Base-by-base conservation (phyloP, 2,329 filamentous ascomycete genomes). In the Aspergillus sp. region DNA sequence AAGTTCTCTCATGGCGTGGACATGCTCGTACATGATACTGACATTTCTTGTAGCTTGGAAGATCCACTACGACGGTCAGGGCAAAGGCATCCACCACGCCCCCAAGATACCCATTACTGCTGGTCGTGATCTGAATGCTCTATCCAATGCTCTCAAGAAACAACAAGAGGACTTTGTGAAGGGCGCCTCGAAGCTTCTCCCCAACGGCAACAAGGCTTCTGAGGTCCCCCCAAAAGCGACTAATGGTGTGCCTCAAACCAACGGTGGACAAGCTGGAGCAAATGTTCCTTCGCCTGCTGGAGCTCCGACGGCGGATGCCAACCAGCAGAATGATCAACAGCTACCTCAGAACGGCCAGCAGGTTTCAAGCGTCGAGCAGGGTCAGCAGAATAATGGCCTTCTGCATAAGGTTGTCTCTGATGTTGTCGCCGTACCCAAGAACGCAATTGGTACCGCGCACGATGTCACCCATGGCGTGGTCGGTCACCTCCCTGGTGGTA, bases 1-100 rank as follows among this genome's bases (percentile, higher is more conserved):
- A 69, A 69, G 60, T 59, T n/a, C n/a, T 7, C 5, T 12, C 10
- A 20, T 4, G 10, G 13, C 6, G 5, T 12, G 22, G 17, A 13
- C n/a, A 3, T n/a, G 12, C 17, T 5, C 13, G 27, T n/a, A 27
- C 3, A 27, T 15, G 41, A 33, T 43, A 10, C 38, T 45, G 30
- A 33, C 5, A n/a, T 15, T 23, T 25, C 15, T 48, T 19, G 9
- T 37, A 56, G 54, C 54, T 7, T 56, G 54, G 54, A 52, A 56
- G 46, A 30, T 56, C 22, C 53, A 56, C 20, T 56, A 55, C 30
- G 49, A 53, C 19, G 44, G 49, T 30, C 44, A 19, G 20, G 44
- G 44, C 20, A 46, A 46, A 17, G 44, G 44, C 6, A 17, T 46
- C n/a, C 30, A 25, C 37, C 33, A 39, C 20, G 32, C 33, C 20